Evolutionary conservation across 257 asterid species (phyloP).

Genomic region (Lithospermum erythrorhizon): DNA sequence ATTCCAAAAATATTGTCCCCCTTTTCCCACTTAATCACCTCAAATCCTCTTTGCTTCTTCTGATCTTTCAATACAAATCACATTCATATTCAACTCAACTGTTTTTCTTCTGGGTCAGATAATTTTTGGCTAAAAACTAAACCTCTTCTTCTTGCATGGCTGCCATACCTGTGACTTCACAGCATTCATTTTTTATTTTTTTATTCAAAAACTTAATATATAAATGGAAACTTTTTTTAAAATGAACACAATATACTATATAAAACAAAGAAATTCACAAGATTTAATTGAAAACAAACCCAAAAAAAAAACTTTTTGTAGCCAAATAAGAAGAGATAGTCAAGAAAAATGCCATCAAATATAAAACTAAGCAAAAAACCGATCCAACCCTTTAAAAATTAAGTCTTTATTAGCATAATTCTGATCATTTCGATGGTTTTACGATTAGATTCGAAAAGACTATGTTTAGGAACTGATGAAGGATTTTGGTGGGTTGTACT

Average conservation of each 20-base stretch:
- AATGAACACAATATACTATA: background rate
- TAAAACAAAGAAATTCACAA: background rate
- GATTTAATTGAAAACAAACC: background rate
- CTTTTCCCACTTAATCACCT: background rate
- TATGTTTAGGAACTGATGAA: background rate
- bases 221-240: background rate
- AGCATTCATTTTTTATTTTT: conserved; percentile 29
- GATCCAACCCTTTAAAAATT: background rate
- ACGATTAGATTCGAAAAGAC: background rate
- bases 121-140: conserved; percentile 20
- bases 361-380: background rate
- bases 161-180: conserved; percentile 90
- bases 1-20: conserved; percentile 6
- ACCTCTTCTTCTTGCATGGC: conserved; percentile 91
- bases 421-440: background rate
- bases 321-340: background rate
- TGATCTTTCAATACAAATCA: conserved; percentile 33
- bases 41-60: conserved; percentile 6
- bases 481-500: background rate
- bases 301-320: background rate
- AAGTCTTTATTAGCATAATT: background rate
- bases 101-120: background rate
- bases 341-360: conserved; percentile 1
- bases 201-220: background rate
- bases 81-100: conserved; percentile 23